Evolutionary conservation across 495 filamentous ascomycete genomes (phyloP).

Genomic region (Hypoxylon intermedium): DNA sequence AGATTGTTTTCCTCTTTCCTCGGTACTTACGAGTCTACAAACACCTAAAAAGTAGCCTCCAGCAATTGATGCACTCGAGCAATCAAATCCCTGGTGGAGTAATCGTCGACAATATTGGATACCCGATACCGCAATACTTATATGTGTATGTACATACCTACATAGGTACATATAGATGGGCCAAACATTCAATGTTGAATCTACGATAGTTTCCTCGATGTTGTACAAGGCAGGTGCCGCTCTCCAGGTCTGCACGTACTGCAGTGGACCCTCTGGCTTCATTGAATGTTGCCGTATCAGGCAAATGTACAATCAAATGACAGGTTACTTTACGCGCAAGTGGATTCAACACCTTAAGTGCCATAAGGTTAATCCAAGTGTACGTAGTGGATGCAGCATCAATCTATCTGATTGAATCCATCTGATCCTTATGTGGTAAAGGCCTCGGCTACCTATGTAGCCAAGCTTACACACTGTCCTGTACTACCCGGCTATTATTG

Average conservation of each 20-base stretch:
- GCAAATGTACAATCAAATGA: slow-evolving; percentile 7
- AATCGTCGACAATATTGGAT: no score
- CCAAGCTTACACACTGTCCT: neutral
- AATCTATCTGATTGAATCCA: neutral
- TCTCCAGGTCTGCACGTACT: neutral
- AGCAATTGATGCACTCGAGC: no score
- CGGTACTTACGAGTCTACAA: no score
- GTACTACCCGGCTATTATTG: slow-evolving; percentile 8
- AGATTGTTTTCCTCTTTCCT: no score
- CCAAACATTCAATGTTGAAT: no score
- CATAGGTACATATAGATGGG: no score
- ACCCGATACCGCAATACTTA: no score
- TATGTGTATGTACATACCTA: no score
- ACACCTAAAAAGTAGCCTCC: no score
- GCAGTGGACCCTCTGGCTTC: neutral
- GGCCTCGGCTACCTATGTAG: neutral
- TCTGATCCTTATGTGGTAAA: neutral
- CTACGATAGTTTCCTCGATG: neutral
- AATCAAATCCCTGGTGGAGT: no score
- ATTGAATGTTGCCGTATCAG: slow-evolving; percentile 20
- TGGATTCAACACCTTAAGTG: no score
- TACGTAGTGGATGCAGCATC: neutral
- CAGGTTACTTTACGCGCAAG: slow-evolving; percentile 5
- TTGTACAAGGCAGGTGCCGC: no score
- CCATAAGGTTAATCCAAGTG: neutral